phyloP scores from a whole-genome alignment of 495 filamentous ascomycete species.

The Geoglossum glabrum region DNA sequence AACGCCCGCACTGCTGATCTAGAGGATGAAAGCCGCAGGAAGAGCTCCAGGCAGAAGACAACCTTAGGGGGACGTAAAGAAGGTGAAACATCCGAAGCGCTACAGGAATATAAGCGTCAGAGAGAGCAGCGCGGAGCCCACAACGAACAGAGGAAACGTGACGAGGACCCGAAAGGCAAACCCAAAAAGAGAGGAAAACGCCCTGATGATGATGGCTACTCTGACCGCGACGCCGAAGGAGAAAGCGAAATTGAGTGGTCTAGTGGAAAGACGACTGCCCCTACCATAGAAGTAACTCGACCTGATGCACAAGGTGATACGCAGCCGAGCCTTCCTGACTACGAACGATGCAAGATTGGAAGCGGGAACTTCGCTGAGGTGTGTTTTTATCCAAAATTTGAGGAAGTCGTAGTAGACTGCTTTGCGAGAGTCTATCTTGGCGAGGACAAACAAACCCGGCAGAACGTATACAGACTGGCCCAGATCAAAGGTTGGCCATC shows the following conservation, averaged over 20 bases:
- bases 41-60: slow-evolving; percentile 66
- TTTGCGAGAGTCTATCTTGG: slow-evolving; percentile 68
- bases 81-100: slow-evolving; percentile 53
- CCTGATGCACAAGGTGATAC: slow-evolving; percentile 30
- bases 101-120: slow-evolving; percentile 66
- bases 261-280: slow-evolving; percentile 15
- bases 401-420: slow-evolving; percentile 55
- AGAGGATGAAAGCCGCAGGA: slow-evolving; percentile 47
- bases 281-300: slow-evolving; percentile 21
- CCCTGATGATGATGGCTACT: slow-evolving; percentile 24
- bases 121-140: slow-evolving; percentile 58
- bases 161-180: slow-evolving; percentile 36
- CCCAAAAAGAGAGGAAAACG: not conserved
- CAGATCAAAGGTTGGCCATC: slow-evolving; percentile 52
- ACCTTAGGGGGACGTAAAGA: slow-evolving; percentile 58
- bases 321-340: slow-evolving; percentile 52
- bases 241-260: slow-evolving; percentile 71
- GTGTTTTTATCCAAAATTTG: slow-evolving; percentile 80
- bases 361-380: slow-evolving; percentile 63
- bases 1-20: slow-evolving; percentile 56
- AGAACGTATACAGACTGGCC: slow-evolving; percentile 65
- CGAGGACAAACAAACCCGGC: slow-evolving; percentile 40
- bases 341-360: slow-evolving; percentile 64
- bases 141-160: slow-evolving; percentile 51
- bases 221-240: slow-evolving; percentile 46